phyloP scores from a whole-genome alignment of 2,329 filamentous ascomycete species.

The Stagonosporopsis tanaceti region DNA sequence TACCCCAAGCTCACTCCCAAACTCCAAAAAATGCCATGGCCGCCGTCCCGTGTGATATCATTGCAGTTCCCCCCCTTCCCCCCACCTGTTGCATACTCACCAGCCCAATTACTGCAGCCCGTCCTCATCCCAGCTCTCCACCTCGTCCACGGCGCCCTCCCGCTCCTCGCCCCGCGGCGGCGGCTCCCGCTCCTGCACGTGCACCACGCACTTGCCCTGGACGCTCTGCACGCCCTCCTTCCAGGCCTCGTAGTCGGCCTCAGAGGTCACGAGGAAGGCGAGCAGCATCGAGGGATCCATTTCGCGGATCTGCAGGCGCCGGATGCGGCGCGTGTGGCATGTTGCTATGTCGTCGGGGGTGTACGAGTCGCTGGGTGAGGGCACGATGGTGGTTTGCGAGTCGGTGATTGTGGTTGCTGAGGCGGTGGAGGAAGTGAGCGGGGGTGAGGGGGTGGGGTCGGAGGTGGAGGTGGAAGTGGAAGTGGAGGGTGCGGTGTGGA shows the following conservation, averaged over 20 bases:
- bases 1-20: background rate
- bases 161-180: conserved; percentile 65
- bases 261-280: conserved; percentile 83
- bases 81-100: background rate
- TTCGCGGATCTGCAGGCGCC: conserved; percentile 83
- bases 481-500: conserved; percentile 54
- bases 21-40: conserved; percentile 16
- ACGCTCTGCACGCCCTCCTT: conserved; percentile 76
- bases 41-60: conserved; percentile 1
- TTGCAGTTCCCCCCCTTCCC: background rate
- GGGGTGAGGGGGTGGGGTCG: background rate
- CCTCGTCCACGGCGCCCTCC: conserved; percentile 82
- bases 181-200: conserved; percentile 75
- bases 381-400: conserved; percentile 35
- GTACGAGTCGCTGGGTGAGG: conserved; percentile 55
- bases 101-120: conserved; percentile 35
- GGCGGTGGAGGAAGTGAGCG: conserved; percentile 22
- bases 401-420: conserved; percentile 24
- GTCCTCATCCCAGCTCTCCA: conserved; percentile 78
- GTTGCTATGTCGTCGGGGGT: conserved; percentile 77
- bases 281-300: conserved; percentile 99
- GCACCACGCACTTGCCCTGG: conserved; percentile 80
- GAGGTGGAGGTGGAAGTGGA: background rate
- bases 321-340: conserved; percentile 86
- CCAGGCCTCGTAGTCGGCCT: conserved; percentile 87